Evolutionary conservation across 1,284 basidiomycete species (phyloP).

Genomic region (Apiotrichum domesticum): DNA sequence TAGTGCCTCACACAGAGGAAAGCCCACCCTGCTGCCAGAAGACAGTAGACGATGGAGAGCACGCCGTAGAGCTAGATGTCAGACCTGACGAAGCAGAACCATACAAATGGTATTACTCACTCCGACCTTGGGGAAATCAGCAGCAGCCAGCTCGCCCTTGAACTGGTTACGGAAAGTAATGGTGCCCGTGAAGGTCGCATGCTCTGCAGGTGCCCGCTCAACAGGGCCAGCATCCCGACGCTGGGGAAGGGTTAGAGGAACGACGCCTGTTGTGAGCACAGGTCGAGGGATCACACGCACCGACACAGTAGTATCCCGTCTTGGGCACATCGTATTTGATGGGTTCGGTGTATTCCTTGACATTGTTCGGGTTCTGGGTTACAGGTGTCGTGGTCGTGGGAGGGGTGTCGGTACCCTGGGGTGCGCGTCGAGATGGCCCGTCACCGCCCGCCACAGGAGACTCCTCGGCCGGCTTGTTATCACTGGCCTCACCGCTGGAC

Average conservation of each 20-base stretch:
- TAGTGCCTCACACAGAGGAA: constrained; percentile 76
- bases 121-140: constrained; percentile 96
- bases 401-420: constrained; percentile 53
- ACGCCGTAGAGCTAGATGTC: constrained; percentile 70
- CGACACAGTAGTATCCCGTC: constrained; percentile 93
- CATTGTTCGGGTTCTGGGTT: constrained; percentile 3
- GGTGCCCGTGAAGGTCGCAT: constrained; percentile 73
- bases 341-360: constrained; percentile 31
- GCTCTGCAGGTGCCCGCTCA: constrained; percentile 38
- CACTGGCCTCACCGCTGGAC: not conserved
- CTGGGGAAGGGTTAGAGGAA: constrained; percentile 66
- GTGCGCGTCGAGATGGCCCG: not conserved
- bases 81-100: constrained; percentile 2
- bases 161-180: constrained; percentile 87
- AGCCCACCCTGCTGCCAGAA: constrained; percentile 69
- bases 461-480: not conserved
- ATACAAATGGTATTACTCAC: constrained; percentile 51
- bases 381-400: not conserved
- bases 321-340: constrained; percentile 72
- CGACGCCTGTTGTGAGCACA: constrained; percentile 56
- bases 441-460: not conserved
- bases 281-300: constrained; percentile 57
- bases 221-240: not conserved
- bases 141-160: constrained; percentile 78
- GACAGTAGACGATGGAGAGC: constrained; percentile 71